phyloP scores from a whole-genome alignment of 2,329 filamentous ascomycete species.

The Colletotrichum graminicola region DNA sequence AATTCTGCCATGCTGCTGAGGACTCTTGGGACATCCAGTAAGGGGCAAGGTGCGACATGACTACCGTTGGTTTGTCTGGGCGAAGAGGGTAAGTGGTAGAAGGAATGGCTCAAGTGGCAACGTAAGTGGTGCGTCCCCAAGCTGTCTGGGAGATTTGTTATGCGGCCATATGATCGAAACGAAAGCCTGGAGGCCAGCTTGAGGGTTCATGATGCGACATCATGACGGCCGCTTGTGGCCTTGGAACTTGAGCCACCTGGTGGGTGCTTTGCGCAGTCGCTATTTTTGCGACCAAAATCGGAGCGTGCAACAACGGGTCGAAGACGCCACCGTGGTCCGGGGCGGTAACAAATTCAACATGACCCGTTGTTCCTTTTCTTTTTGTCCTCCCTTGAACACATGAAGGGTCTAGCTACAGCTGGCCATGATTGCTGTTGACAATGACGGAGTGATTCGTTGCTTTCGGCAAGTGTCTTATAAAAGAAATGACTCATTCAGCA shows the following conservation, averaged over 20 bases:
- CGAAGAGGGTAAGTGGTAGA: background rate
- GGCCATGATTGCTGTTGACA: background rate
- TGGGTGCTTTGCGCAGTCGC: conserved; percentile 75
- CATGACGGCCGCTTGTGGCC: conserved; percentile 31
- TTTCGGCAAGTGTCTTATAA: conserved; percentile 4
- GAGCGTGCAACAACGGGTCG: conserved; percentile 82
- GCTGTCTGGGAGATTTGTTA: conserved; percentile 39
- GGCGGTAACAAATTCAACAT: conserved; percentile 76
- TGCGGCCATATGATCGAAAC: background rate
- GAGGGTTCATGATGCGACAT: conserved; percentile 25
- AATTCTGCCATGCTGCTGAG: conserved; percentile 98
- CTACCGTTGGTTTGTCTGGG: background rate
- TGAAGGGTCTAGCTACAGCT: background rate
- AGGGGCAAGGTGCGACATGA: conserved; percentile 43
- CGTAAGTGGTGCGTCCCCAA: conserved; percentile 36
- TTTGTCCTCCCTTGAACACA: conserved; percentile 47
- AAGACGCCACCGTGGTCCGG: conserved; percentile 72
- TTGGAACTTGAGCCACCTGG: conserved; percentile 72
- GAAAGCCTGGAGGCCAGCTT: conserved; percentile 1
- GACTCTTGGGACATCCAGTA: conserved; percentile 96
- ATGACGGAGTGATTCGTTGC: background rate
- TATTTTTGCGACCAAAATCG: conserved; percentile 90
- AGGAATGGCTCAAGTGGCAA: conserved; percentile 17
- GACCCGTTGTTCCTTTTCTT: conserved; percentile 60
- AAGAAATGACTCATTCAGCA: background rate